Evolutionary conservation across 805 yeast species (phyloP).

Genomic region (Dipodascus albidus): DNA sequence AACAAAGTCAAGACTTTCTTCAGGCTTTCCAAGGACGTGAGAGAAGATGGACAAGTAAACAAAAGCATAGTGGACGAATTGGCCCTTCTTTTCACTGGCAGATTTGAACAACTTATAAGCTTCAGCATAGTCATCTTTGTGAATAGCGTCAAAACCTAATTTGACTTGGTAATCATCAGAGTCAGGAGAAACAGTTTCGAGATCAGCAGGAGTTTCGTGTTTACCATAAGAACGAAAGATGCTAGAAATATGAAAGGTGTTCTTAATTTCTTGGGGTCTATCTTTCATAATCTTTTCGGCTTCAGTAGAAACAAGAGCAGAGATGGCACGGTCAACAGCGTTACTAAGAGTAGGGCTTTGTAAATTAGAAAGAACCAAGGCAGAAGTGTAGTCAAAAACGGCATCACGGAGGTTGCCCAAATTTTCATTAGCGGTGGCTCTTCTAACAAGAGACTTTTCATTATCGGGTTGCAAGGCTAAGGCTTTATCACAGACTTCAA

Average conservation of each 20-base stretch:
- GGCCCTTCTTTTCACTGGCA: constrained; percentile 20
- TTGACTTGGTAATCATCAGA: constrained; percentile 54
- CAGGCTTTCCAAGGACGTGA: constrained; percentile 67
- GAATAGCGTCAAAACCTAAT: constrained; percentile 49
- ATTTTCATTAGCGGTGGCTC: constrained; percentile 86
- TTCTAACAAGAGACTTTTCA: constrained; percentile 81
- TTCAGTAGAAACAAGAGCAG: constrained; percentile 62
- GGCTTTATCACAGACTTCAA: constrained; percentile 81
- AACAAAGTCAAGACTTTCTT: constrained; percentile 51
- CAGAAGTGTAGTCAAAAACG: constrained; percentile 81
- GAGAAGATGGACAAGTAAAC: constrained; percentile 78
- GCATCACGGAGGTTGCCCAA: constrained; percentile 72
- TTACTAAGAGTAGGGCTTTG: constrained; percentile 66
- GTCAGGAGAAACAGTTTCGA: constrained; percentile 38
- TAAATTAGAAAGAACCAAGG: constrained; percentile 76
- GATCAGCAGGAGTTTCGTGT: constrained; percentile 39
- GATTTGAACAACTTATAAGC: constrained; percentile 39
- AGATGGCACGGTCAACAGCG: constrained; percentile 77
- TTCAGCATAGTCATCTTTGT: constrained; percentile 42
- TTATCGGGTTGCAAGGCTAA: constrained; percentile 80
- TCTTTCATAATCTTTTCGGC: constrained; percentile 48
- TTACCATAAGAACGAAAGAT: constrained; percentile 73
- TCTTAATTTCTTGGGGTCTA: constrained; percentile 51
- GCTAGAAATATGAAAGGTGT: constrained; percentile 66
- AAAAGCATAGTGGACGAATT: constrained; percentile 54